A percentile compares a stretch with the other conserved stretches of the same genome.
Conservation (phyloP, 345 rosid genomes). For the Eucalyptus polyanthemos region DNA sequence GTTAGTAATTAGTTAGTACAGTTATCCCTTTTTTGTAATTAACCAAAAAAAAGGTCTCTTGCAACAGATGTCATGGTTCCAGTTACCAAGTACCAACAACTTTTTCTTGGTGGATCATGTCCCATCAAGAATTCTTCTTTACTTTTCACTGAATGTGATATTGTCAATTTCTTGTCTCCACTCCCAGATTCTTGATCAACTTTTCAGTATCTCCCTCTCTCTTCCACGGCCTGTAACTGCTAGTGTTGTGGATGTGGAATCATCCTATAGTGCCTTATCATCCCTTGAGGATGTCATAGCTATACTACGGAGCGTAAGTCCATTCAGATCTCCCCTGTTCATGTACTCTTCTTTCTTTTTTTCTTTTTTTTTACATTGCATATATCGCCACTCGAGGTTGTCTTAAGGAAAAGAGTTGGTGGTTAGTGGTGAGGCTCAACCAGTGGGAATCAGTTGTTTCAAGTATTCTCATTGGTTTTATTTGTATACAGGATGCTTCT, state of each 20-base stretch:
- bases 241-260: slow-evolving; percentile 48
- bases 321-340: not conserved
- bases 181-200: slow-evolving; percentile 78
- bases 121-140: not conserved
- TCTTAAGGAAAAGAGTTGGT: not conserved
- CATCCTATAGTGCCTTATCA: slow-evolving; percentile 65
- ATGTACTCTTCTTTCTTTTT: not conserved
- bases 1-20: slow-evolving; percentile 15
- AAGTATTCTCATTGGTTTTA: not conserved
- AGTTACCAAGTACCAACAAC: not conserved
- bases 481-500: slow-evolving; percentile 75
- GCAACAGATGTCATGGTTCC: not conserved
- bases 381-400: not conserved
- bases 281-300: slow-evolving; percentile 98
- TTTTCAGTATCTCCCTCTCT: slow-evolving; percentile 86
- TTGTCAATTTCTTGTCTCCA: not conserved
- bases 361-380: not conserved
- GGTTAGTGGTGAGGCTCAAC: not conserved
- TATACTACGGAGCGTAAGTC: slow-evolving; percentile 76
- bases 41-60: not conserved
- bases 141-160: not conserved
- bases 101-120: not conserved
- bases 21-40: not conserved
- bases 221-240: slow-evolving; percentile 68
- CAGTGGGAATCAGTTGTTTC: slow-evolving; percentile 33